Base-by-base conservation (phyloP, 1,139 yeast genomes). In the Blastobotrys proliferans region DNA sequence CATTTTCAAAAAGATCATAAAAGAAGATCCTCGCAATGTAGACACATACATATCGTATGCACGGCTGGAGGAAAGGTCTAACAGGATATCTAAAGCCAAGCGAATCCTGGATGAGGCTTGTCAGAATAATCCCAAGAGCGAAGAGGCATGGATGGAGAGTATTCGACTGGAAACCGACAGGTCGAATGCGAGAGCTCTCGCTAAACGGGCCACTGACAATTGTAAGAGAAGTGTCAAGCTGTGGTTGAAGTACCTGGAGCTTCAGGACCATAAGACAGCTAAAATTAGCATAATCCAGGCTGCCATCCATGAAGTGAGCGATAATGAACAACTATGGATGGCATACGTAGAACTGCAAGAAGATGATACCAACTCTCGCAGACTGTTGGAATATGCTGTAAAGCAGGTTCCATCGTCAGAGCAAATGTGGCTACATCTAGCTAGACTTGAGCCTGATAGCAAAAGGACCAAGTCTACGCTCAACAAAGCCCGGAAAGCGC, bases 1-100 rank as follows among this genome's bases (percentile, higher is more conserved):
- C 2, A 68, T 87, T n/a, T 68, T 88, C 39, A 67, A 76, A 8
- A 81, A 94, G 1, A 72, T 85, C 46, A 71, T 94, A 26, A 79
- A 76, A 51, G 68, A 88, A 0, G 83, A 85, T 53, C 96, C 97
- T 0, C 64, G 68, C 35, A 82, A 81, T 46, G 75, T 95, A 0
- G 76, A 77, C 40, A 86, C 87, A 10, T 92, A 97, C 96, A 84
- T 92, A 22, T 87, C 94, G 0, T 77, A 90, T 29, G 94, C 96
- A 0, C 65, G 88, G 38, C 61, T 88, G 9, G 97, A 92, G 58
- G 83, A 79, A 49, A 76, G 74, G 40, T 83, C 81, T 1, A 70
- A 72, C 32, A 79, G 79, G 43, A 68, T 69, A 46, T 66, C 66
- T 4, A 64, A 66, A 20, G 97, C 98, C 0, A 73, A 75, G 47